Evolutionary conservation across 371 early-diverging fungal species (phyloP).

Genomic region (Scutellospora calospora): DNA sequence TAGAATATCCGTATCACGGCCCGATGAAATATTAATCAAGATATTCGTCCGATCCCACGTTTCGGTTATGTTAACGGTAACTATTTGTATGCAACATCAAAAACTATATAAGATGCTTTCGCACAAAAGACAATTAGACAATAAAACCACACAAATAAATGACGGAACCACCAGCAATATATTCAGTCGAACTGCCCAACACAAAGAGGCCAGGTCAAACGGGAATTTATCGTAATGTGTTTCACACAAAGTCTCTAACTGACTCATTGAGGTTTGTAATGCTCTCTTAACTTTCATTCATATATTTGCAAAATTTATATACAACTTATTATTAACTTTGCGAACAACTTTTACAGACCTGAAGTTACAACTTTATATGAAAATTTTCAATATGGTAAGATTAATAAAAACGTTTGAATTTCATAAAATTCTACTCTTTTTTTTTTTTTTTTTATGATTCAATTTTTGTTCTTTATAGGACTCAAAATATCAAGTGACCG

Average conservation of each 20-base stretch:
- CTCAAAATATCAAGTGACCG: conserved; percentile 16
- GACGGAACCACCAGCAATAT: conserved; percentile 5
- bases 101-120: no score
- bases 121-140: no score
- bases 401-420: background rate
- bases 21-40: no score
- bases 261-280: background rate
- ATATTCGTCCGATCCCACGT: no score
- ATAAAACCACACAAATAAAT: background rate
- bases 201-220: conserved; percentile 35
- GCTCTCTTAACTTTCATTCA: background rate
- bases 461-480: background rate
- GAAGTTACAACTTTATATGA: conserved; percentile 38
- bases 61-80: no score
- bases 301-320: background rate
- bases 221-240: conserved; percentile 27
- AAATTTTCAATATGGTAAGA: conserved; percentile 30
- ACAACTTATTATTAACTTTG: background rate
- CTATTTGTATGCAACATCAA: no score
- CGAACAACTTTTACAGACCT: background rate
- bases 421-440: background rate
- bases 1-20: no score
- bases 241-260: background rate
- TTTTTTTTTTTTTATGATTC: background rate
- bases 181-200: conserved; percentile 31